Evolutionary conservation across 495 filamentous ascomycete species (phyloP), one percentile per base, ranked within the genome.

Genomic region (Lindgomyces ingoldianus): DNA sequence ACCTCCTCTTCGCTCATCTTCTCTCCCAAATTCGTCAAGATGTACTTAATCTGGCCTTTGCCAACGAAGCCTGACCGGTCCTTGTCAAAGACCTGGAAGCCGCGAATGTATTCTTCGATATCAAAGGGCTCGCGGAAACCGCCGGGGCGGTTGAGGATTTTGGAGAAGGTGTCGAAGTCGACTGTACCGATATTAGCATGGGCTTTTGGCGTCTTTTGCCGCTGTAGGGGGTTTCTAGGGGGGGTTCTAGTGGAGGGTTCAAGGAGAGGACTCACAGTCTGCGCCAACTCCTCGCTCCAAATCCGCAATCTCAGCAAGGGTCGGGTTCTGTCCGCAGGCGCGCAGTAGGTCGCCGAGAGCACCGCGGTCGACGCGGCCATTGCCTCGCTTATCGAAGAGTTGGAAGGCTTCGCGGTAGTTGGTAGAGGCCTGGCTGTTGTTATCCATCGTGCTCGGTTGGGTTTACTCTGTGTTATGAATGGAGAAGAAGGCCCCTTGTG

Each of bases 391-490:
- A 81, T 98, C 94, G 83, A 97, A 98, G 73, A 98, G 91, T 52
- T 91, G 91, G 82, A 98, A 98, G 64, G 94, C 94, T 88, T 98
- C 94, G 83, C 97, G 97, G 90, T 98, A 98, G 86, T 98, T 98
- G 75, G 94, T 98, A 57, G 90, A 93, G 80, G 93, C 91, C 93
- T 96, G 66, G 26, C 46, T 2, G 27, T 24, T 45, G 61, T 69
- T 69, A 61, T 65, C 61, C 66, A 69, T 69, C 21, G 27, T 55
- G 49, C 8, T 27, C 29, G 49, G 22, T 3, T 18, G 45, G 33
- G 51, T 55, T 26, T 6, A 24, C 18, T n/a, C 18, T 27, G 11
- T 27, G n/a, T n/a, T n/a, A n/a, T 33, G 9, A 21, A 36, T 9
- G 4, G 51, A 42, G 30, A 39, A 4, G 29, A 55, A 1, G 30